Evolutionary conservation across 306 rosid species (phyloP), one percentile per base, ranked within the genome.

Genomic region (Biancaea sappan): DNA sequence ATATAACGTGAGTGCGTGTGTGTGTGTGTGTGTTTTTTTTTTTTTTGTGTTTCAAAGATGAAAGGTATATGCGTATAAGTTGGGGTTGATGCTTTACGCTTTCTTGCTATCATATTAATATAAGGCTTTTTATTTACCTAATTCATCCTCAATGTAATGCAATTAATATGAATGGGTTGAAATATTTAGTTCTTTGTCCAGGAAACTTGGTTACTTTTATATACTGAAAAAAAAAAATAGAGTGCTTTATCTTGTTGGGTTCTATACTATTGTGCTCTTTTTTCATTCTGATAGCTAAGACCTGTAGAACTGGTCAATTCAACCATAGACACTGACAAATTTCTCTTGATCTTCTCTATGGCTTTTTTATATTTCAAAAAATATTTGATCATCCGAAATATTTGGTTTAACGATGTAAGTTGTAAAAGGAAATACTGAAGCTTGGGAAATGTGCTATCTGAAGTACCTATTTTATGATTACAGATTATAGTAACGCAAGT

Each of bases 371-470:
- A 63, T 52, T 78, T 54, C 31, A 21, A n/a, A 59, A 32, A 32
- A 29, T 8, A 32, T 59, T 59, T 59, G 43, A 16, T 8, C 18
- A 10, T 61, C 46, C 40, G 9, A 10, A 61, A 34, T n/a, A 61
- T 18, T 8, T 61, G 67, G 26, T 61, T 61, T 31, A 2, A 31
- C 48, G 59, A 29, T 61, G 66, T 11, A 60, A 40, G 35, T 66
- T 3, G 32, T 6, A 64, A 41, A 40, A 24, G 31, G 29, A 38
- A 71, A 50, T 58, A 21, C 9, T 26, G 41, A 67, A 50, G 76
- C 11, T 74, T 79, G 71, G 38, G 35, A 58, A 22, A 38, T 50
- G 37, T 77, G 76, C 15, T 60, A 35, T 70, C 70, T 72, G 1
- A 10, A 43, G 19, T 41, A n/a, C n/a, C n/a, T 64, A 0, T 65